Evolutionary conservation across 2,329 filamentous ascomycete genomes (phyloP).

Genomic region (Chrysosphaeria jannelii): DNA sequence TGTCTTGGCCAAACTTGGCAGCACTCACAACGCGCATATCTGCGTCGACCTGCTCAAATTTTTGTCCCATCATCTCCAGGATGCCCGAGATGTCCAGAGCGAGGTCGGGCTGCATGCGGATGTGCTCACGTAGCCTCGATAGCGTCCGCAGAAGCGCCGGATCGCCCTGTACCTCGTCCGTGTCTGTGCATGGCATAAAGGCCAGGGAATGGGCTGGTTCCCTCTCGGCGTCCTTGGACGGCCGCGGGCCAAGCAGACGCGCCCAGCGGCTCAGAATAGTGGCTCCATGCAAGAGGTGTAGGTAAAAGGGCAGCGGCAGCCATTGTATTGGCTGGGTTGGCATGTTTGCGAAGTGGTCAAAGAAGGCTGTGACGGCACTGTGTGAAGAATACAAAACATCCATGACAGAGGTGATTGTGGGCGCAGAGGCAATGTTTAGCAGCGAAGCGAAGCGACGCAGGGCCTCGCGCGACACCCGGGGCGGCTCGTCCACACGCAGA

Average conservation of each 20-base stretch:
- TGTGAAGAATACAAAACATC: conserved; percentile 20
- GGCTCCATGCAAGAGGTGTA: conserved; percentile 18
- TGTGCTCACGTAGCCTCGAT: conserved; percentile 11
- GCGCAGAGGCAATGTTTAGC: conserved; percentile 9
- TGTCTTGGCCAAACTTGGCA: conserved; percentile 5
- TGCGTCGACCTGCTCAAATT: conserved; percentile 14
- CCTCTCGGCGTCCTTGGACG: background rate
- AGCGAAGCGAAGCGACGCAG: conserved; percentile 15
- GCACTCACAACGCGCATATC: conserved; percentile 8
- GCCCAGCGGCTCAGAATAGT: conserved; percentile 21
- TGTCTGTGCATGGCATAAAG: conserved; percentile 1
- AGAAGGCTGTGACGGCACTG: conserved; percentile 16
- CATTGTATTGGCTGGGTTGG: conserved; percentile 13
- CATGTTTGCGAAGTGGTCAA: conserved; percentile 16
- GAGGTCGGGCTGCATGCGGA: conserved; percentile 15
- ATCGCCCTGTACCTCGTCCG: conserved; percentile 8
- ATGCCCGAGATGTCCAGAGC: conserved; percentile 15
- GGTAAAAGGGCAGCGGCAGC: conserved; percentile 5
- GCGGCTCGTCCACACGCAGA: conserved; percentile 18
- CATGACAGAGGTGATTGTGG: conserved; percentile 11
- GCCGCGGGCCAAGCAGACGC: conserved; percentile 11
- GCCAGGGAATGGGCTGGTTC: background rate
- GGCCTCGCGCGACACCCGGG: conserved; percentile 11
- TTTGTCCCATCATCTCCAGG: conserved; percentile 11
- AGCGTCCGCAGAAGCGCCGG: conserved; percentile 12